Percentiles rank a stretch among this genome's conserved stretches.
Evolutionary conservation across 768 basidiomycete genomes (phyloP).

Genomic region (Suillus brevipes): DNA sequence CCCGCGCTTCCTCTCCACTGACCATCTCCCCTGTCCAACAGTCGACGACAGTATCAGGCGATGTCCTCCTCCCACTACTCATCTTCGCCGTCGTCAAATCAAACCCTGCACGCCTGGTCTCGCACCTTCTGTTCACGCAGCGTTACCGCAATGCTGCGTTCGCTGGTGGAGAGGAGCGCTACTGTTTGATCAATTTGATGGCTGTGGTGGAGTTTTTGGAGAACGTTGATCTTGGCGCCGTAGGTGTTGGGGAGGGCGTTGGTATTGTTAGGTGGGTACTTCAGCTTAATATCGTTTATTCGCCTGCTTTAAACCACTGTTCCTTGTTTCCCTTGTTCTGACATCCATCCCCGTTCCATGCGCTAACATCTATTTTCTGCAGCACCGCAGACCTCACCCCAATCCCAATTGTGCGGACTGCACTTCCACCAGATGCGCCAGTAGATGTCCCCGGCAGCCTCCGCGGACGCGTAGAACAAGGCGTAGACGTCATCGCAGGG

Average conservation of each 20-base stretch:
- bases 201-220: conserved; percentile 96
- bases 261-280: conserved; percentile 54
- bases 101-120: conserved; percentile 81
- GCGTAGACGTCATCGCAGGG: conserved; percentile 77
- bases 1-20: conserved; percentile 13
- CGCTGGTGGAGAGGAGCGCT: conserved; percentile 80
- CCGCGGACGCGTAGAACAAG: conserved; percentile 77
- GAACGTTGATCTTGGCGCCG: conserved; percentile 81
- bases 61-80: conserved; percentile 88
- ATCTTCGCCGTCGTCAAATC: conserved; percentile 93
- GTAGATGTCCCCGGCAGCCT: conserved; percentile 55
- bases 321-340: neutral
- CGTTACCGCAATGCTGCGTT: conserved; percentile 31
- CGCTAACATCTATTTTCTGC: neutral
- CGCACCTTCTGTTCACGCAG: conserved; percentile 42
- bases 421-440: conserved; percentile 45
- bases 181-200: conserved; percentile 91
- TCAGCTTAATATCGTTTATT: conserved; percentile 9
- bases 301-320: neutral
- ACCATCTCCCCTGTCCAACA: conserved; percentile 17
- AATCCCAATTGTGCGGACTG: conserved; percentile 63
- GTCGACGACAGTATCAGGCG: conserved; percentile 71
- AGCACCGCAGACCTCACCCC: conserved; percentile 82
- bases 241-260: conserved; percentile 64
- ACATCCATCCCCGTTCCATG: neutral